These are phyloP conservation scores for Cordyceps cateniannulata DNA, from an alignment of 2,329 filamentous ascomycete genomes.

Conservation along the genomic window DNA sequence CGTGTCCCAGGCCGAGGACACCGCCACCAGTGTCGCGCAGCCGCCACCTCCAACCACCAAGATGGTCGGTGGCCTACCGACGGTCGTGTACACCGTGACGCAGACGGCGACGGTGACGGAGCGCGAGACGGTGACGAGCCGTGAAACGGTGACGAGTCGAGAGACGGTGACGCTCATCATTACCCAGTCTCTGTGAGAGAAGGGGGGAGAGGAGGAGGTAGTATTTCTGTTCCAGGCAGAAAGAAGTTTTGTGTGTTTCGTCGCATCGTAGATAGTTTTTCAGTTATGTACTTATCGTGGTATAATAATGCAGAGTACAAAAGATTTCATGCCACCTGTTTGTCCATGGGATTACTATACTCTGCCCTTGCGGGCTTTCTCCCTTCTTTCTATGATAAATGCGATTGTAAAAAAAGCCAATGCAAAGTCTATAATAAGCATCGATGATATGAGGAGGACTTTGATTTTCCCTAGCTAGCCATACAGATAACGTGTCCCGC, in stretches of 20 bases:
- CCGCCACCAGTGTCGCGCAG: too few relatives aligned
- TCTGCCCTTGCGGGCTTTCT: not conserved
- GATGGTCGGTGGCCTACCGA: conserved; percentile 25
- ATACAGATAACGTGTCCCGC: too few relatives aligned
- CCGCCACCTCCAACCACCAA: conserved; percentile 16
- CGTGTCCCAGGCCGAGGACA: not conserved
- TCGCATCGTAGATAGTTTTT: not conserved
- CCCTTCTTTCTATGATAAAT: not conserved
- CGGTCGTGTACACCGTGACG: conserved; percentile 32
- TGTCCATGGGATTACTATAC: not conserved
- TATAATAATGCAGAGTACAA: not conserved
- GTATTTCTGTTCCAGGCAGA: not conserved
- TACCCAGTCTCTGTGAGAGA: not conserved
- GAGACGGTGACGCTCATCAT: conserved; percentile 20
- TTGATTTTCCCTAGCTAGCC: not conserved
- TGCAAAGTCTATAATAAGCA: too few relatives aligned
- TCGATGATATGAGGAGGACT: too few relatives aligned
- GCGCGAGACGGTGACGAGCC: conserved; percentile 23
- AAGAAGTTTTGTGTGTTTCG: not conserved
- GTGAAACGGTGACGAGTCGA: conserved; percentile 18
- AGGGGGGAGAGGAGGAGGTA: too few relatives aligned
- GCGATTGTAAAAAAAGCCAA: not conserved
- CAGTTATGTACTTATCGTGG: not conserved
- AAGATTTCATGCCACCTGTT: too few relatives aligned
- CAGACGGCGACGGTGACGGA: conserved; percentile 25